Percentiles rank a stretch among this genome's conserved stretches.
Conservation (phyloP, 768 basidiomycete genomes). For the Mycena latifolia region DNA sequence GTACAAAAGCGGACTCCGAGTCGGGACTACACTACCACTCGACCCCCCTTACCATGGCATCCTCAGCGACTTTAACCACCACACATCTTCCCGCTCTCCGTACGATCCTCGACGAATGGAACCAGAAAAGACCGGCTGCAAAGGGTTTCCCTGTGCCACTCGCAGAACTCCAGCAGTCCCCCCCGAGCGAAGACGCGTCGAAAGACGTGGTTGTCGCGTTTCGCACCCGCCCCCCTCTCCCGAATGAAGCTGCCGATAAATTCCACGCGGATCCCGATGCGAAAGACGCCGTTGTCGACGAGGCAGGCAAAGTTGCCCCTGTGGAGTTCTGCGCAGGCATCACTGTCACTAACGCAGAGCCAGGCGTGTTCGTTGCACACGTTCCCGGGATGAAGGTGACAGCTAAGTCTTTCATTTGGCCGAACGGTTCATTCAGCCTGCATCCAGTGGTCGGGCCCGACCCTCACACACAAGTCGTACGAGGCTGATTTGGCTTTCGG, state of each 20-base stretch:
- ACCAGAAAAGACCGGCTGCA: conserved; percentile 34
- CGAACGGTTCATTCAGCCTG: conserved; percentile 5
- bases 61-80: conserved; percentile 46
- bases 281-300: conserved; percentile 21
- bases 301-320: conserved; percentile 7
- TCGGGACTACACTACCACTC: too few relatives aligned
- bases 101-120: conserved; percentile 44
- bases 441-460: conserved; percentile 49
- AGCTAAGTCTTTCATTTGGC: not conserved
- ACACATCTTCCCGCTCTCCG: conserved; percentile 44
- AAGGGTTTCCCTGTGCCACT: conserved; percentile 37
- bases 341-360: conserved; percentile 44
- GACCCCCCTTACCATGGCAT: conserved; percentile 40
- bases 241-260: conserved; percentile 44
- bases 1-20: not conserved
- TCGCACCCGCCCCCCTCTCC: conserved; percentile 49
- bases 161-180: conserved; percentile 24
- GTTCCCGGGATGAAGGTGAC: conserved; percentile 49
- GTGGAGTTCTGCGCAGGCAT: conserved; percentile 47
- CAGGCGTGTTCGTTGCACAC: conserved; percentile 48
- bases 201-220: conserved; percentile 53
- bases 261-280: conserved; percentile 37
- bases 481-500: conserved; percentile 50
- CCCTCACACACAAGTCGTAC: conserved; percentile 48
- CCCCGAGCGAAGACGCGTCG: conserved; percentile 26